Conservation (phyloP, 305 asterid species). For the Withania somnifera region DNA sequence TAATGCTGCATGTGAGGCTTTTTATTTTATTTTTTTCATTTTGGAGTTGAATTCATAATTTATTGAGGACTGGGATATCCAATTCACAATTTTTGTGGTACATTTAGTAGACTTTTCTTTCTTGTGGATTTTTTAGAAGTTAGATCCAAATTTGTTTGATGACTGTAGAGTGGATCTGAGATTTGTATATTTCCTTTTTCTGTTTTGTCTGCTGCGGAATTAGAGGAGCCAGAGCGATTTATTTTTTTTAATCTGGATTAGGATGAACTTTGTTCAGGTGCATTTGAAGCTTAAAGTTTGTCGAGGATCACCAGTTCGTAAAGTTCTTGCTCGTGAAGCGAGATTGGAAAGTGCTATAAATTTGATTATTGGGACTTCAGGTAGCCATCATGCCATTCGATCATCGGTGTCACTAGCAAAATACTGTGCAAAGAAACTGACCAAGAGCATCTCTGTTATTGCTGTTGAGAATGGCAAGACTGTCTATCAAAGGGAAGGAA, state of each 20-base stretch:
- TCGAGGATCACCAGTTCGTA: constrained; percentile 63
- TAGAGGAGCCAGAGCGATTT: not conserved
- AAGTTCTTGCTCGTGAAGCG: constrained; percentile 51
- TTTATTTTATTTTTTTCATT: too few species aligned
- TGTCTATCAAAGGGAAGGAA: constrained; percentile 40
- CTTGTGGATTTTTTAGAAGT: not conserved
- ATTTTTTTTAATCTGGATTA: not conserved
- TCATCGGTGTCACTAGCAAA: constrained; percentile 69
- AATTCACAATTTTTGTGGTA: not conserved
- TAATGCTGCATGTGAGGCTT: not conserved
- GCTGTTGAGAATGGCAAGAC: constrained; percentile 72
- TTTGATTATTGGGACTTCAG: constrained; percentile 63
- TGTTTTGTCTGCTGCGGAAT: not conserved
- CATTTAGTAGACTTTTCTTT: not conserved
- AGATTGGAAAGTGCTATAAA: constrained; percentile 45
- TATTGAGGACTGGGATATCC: not conserved
- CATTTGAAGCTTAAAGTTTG: constrained; percentile 85
- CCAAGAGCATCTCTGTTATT: constrained; percentile 36
- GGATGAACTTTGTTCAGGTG: constrained; percentile 30
- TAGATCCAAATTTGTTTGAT: not conserved
- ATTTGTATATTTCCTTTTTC: not conserved
- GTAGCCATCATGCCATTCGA: constrained; percentile 33
- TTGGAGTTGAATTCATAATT: not conserved
- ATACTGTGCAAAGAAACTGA: constrained; percentile 60
- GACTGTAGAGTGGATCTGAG: not conserved